These are phyloP conservation scores for Castanea sativa DNA, from an alignment of 306 rosid species.

Conservation along the genomic window DNA sequence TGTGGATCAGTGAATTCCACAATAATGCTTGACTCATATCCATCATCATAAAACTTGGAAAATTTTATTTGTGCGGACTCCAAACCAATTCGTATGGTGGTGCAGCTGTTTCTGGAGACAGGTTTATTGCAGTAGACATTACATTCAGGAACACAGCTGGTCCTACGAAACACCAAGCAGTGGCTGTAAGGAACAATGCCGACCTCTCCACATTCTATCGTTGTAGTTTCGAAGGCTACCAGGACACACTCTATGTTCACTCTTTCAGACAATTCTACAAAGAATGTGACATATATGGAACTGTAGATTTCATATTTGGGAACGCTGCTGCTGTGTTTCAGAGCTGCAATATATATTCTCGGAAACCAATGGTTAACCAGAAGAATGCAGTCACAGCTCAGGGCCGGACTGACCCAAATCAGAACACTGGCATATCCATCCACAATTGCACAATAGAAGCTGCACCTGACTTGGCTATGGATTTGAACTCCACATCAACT, in stretches of 20 bases:
- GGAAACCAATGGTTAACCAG: conserved; percentile 51
- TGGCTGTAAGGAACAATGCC: conserved; percentile 71
- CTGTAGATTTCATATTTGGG: conserved; percentile 79
- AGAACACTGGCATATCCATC: conserved; percentile 67
- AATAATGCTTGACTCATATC: neutral
- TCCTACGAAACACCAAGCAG: conserved; percentile 81
- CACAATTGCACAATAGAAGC: conserved; percentile 72
- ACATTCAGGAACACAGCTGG: conserved; percentile 86
- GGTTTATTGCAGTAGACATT: conserved; percentile 67
- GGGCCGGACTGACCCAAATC: conserved; percentile 67
- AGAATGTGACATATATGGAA: conserved; percentile 68
- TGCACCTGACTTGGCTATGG: conserved; percentile 46
- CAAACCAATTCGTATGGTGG: neutral
- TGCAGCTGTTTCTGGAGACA: conserved; percentile 73
- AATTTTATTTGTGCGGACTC: neutral
- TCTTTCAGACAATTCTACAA: conserved; percentile 75
- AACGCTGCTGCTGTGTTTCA: conserved; percentile 78
- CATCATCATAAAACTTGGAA: too few species aligned
- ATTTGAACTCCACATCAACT: conserved; percentile 19
- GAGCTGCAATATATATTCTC: conserved; percentile 50
- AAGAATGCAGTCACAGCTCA: conserved; percentile 64
- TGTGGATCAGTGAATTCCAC: neutral
- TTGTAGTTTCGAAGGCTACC: conserved; percentile 84
- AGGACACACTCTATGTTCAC: conserved; percentile 82
- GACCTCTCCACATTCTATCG: conserved; percentile 74